Evolutionary conservation across 2,329 filamentous ascomycete genomes (phyloP).

Genomic region (Exserohilum rostratum): DNA sequence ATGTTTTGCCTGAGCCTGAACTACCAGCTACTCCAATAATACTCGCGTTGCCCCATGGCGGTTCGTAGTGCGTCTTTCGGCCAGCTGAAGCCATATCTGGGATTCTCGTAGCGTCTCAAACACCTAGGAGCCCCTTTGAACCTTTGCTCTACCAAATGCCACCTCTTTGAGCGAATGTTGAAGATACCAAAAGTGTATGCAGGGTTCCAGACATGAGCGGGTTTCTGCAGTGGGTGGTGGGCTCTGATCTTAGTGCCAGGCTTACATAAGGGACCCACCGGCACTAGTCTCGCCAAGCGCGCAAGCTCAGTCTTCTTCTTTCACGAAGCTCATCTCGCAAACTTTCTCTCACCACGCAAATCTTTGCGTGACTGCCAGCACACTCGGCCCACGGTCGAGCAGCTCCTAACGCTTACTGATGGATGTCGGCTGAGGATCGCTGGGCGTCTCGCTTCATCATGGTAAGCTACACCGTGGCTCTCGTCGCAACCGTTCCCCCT

Average conservation of each 20-base stretch:
- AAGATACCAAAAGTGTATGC: conserved; percentile 21
- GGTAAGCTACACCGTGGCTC: conserved; percentile 31
- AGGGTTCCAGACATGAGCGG: conserved; percentile 17
- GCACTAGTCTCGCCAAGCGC: conserved; percentile 28
- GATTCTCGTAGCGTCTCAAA: neutral
- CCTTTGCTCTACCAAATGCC: conserved; percentile 15
- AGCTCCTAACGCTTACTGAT: conserved; percentile 37
- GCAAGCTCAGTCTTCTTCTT: conserved; percentile 35
- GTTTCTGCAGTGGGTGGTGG: conserved; percentile 20
- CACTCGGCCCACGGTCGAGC: conserved; percentile 43
- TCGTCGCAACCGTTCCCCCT: conserved; percentile 21
- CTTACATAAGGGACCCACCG: conserved; percentile 24
- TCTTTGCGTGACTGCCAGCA: conserved; percentile 37
- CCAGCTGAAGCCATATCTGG: conserved; percentile 31
- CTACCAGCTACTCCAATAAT: conserved; percentile 96
- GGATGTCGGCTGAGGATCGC: conserved; percentile 44
- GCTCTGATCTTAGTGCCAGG: conserved; percentile 18
- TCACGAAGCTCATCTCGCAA: conserved; percentile 27
- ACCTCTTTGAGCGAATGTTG: conserved; percentile 13
- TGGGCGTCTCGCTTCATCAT: conserved; percentile 43
- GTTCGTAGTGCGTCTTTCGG: conserved; percentile 74
- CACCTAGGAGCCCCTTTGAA: conserved; percentile 1
- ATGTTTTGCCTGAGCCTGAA: conserved; percentile 95
- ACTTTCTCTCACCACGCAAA: conserved; percentile 33
- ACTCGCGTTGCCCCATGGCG: conserved; percentile 94